Evolutionary conservation across 2,329 filamentous ascomycete genomes (phyloP).

Genomic region (Herpomyces periplanetae): DNA sequence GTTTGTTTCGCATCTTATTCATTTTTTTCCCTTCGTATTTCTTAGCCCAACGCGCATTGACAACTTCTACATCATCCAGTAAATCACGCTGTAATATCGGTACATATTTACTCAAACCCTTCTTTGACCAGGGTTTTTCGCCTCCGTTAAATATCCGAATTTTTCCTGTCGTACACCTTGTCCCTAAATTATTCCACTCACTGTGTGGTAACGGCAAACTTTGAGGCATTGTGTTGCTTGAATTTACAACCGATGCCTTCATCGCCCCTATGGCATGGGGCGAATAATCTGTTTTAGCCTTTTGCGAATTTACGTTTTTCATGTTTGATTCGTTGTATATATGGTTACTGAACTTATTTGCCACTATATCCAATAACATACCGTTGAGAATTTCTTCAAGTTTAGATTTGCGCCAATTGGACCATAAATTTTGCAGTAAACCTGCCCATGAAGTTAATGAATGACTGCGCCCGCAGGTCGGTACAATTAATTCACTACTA

Average conservation of each 20-base stretch:
- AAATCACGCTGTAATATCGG: conserved; percentile 15
- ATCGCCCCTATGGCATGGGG: too few relatives aligned
- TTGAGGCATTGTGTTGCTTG: conserved; percentile 1
- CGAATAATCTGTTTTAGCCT: too few relatives aligned
- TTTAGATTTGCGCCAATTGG: conserved; percentile 40
- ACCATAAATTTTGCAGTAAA: conserved; percentile 38
- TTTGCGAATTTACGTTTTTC: too few relatives aligned
- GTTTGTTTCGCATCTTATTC: conserved; percentile 7
- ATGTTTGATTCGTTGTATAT: too few relatives aligned
- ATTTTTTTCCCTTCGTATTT: conserved; percentile 11
- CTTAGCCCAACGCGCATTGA: conserved; percentile 18
- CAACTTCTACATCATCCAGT: conserved; percentile 17
- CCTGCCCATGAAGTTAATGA: conserved; percentile 15
- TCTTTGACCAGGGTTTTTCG: conserved; percentile 12
- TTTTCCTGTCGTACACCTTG: conserved; percentile 6
- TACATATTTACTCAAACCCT: conserved; percentile 18
- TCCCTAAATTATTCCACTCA: conserved; percentile 1
- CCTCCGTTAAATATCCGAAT: conserved; percentile 18
- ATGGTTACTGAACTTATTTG: conserved; percentile 8
- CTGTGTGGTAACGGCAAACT: not conserved
- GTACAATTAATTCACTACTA: too few relatives aligned
- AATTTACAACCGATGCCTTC: too few relatives aligned
- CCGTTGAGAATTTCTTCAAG: conserved; percentile 57
- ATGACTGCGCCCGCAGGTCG: too few relatives aligned
- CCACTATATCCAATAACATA: conserved; percentile 23